A percentile compares a stretch with the other conserved stretches of the same genome.
Evolutionary conservation across 495 filamentous ascomycete genomes (phyloP).

Genomic region (Lepraria neglecta): DNA sequence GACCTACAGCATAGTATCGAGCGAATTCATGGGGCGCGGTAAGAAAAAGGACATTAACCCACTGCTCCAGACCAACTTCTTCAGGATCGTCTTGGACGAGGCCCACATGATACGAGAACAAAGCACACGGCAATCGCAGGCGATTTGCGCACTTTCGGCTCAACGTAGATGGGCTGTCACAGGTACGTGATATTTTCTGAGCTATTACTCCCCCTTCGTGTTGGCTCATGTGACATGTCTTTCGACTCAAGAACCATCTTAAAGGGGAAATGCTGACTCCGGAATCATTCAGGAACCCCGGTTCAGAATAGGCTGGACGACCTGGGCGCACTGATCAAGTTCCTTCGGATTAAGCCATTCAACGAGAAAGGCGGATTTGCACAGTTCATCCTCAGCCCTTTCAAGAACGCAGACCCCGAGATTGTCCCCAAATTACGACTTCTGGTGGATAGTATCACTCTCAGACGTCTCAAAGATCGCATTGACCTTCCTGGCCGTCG

Average conservation of each 20-base stretch:
- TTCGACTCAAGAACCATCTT: no score
- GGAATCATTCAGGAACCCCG: conserved; percentile 50
- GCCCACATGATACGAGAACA: conserved; percentile 90
- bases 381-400: conserved; percentile 72
- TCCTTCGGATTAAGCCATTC: conserved; percentile 80
- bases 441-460: conserved; percentile 86
- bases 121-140: conserved; percentile 69
- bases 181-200: not conserved
- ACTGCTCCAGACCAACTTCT: conserved; percentile 71
- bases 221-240: conserved; percentile 28
- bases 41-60: conserved; percentile 58
- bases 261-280: no score
- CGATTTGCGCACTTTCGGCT: conserved; percentile 73
- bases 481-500: conserved; percentile 71
- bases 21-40: conserved; percentile 59
- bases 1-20: conserved; percentile 81
- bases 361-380: conserved; percentile 67
- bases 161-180: conserved; percentile 92
- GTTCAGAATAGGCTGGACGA: conserved; percentile 91
- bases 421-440: conserved; percentile 79
- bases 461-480: conserved; percentile 87
- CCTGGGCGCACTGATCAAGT: conserved; percentile 81
- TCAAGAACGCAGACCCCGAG: conserved; percentile 69
- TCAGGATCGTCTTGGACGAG: conserved; percentile 92
- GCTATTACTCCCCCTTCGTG: no score